A percentile compares a stretch with the other conserved stretches of the same genome.
Conservation (phyloP, 306 rosid genomes). For the Medicago ruthenica region DNA sequence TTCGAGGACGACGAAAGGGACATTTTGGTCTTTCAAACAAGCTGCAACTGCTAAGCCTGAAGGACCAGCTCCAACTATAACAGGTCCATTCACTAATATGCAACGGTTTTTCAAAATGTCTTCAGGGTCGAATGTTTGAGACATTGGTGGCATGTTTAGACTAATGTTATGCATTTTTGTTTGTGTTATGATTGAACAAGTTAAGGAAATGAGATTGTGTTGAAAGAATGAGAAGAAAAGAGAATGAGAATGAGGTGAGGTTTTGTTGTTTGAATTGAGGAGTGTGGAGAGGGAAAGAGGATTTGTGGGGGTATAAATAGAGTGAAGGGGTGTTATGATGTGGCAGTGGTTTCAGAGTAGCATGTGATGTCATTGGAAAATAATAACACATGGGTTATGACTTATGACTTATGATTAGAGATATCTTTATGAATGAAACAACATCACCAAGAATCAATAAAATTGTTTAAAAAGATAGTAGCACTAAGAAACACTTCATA, state of each 20-base stretch:
- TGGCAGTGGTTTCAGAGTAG: slow-evolving; percentile 28
- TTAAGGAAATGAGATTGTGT: slow-evolving; percentile 11
- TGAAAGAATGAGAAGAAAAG: not conserved
- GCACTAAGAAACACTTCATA: too few species aligned
- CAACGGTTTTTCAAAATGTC: slow-evolving; percentile 56
- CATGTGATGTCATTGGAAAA: slow-evolving; percentile 63
- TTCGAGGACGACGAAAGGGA: slow-evolving; percentile 75
- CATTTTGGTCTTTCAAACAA: slow-evolving; percentile 77
- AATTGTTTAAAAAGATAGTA: not conserved
- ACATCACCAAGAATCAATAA: not conserved
- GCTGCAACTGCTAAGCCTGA: slow-evolving; percentile 91
- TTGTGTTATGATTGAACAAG: not conserved
- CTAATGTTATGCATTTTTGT: slow-evolving; percentile 47
- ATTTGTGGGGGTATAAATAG: slow-evolving; percentile 60
- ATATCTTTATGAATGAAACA: slow-evolving; percentile 6
- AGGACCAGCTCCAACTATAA: slow-evolving; percentile 91
- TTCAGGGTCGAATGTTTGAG: slow-evolving; percentile 49
- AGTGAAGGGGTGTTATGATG: slow-evolving; percentile 6
- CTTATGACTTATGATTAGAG: slow-evolving; percentile 29
- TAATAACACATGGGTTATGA: slow-evolving; percentile 33
- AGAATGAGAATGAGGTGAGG: slow-evolving; percentile 10
- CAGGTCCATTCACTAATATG: slow-evolving; percentile 84
- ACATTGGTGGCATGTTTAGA: slow-evolving; percentile 56
- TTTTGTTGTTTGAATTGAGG: slow-evolving; percentile 53
- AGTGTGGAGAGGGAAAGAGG: slow-evolving; percentile 60